Base-by-base conservation (phyloP, 805 yeast genomes). In the Kodamaea neixiangensis region DNA sequence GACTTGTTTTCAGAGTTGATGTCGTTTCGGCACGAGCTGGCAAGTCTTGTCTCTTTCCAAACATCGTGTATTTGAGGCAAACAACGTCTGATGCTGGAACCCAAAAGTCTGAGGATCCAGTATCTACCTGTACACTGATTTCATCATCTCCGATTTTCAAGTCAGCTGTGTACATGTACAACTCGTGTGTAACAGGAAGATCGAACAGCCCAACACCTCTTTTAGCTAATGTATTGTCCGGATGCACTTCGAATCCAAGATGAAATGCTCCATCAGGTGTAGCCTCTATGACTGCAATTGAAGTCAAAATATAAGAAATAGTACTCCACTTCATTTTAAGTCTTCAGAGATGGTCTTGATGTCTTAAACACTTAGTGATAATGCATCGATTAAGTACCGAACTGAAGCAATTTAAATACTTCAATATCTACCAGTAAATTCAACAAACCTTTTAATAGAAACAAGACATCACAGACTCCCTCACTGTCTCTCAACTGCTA, bases 401-500 rank as follows among this genome's bases (percentile, higher is more conserved):
- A n/a, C n/a, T n/a, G n/a, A n/a, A n/a, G n/a, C n/a, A n/a, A n/a
- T n/a, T n/a, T n/a, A n/a, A n/a, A n/a, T n/a, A n/a, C n/a, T n/a
- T n/a, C n/a, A n/a, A n/a, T n/a, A n/a, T n/a, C n/a, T n/a, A n/a
- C n/a, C n/a, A n/a, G n/a, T n/a, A n/a, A n/a, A n/a, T n/a, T n/a
- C n/a, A n/a, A n/a, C n/a, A n/a, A n/a, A n/a, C n/a, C n/a, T n/a
- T n/a, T n/a, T n/a, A n/a, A n/a, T n/a, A n/a, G n/a, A n/a, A 5
- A 14, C 25, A 44, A 25, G n/a, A 13, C 17, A 21, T 29, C 39
- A 19, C 64, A 73, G 0, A 31, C 31, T 25, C 10, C 31, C 37
- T 33, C 37, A 33, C n/a, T 33, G n/a, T 13, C n/a, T 11, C n/a
- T 33, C 37, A 33, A 33, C n/a, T n/a, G n/a, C n/a, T n/a, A n/a